Evolutionary conservation across 2,329 filamentous ascomycete species (phyloP).

Genomic region (Xylariaceae sp.): DNA sequence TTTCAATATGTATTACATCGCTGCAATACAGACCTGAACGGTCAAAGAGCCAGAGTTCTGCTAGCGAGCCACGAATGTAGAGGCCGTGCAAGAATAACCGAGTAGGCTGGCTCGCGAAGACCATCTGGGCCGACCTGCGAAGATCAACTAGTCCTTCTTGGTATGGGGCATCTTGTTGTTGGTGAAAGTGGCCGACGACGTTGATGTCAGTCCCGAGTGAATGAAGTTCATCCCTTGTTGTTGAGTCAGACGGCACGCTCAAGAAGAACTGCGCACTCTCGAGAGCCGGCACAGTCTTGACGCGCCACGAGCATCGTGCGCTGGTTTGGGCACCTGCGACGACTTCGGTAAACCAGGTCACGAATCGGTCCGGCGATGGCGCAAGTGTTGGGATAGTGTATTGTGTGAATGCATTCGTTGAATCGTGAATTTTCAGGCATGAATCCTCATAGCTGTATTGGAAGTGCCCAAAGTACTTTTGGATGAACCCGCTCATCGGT

Average conservation of each 20-base stretch:
- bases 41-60: slow-evolving; percentile 37
- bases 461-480: slow-evolving; percentile 19
- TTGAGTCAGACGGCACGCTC: slow-evolving; percentile 7
- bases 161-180: slow-evolving; percentile 8
- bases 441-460: slow-evolving; percentile 10
- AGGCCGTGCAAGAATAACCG: slow-evolving; percentile 37
- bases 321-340: slow-evolving; percentile 10
- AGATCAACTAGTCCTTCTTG: slow-evolving; percentile 19
- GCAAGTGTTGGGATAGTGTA: slow-evolving; percentile 11
- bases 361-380: slow-evolving; percentile 14
- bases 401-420: slow-evolving; percentile 4
- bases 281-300: slow-evolving; percentile 4
- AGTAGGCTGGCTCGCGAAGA: slow-evolving; percentile 31
- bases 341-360: slow-evolving; percentile 18
- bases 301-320: slow-evolving; percentile 18
- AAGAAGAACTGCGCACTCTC: slow-evolving; percentile 15
- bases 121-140: slow-evolving; percentile 17
- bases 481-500: slow-evolving; percentile 20
- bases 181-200: slow-evolving; percentile 20
- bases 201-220: slow-evolving; percentile 9
- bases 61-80: slow-evolving; percentile 28
- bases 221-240: slow-evolving; percentile 11
- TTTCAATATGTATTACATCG: slow-evolving; percentile 27
- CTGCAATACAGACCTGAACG: slow-evolving; percentile 33
- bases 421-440: slow-evolving; percentile 11